A percentile compares a stretch with the other conserved stretches of the same genome.
Evolutionary conservation across 192 early-diverging fungal species (phyloP).

Genomic region (Gonapodya sp.): DNA sequence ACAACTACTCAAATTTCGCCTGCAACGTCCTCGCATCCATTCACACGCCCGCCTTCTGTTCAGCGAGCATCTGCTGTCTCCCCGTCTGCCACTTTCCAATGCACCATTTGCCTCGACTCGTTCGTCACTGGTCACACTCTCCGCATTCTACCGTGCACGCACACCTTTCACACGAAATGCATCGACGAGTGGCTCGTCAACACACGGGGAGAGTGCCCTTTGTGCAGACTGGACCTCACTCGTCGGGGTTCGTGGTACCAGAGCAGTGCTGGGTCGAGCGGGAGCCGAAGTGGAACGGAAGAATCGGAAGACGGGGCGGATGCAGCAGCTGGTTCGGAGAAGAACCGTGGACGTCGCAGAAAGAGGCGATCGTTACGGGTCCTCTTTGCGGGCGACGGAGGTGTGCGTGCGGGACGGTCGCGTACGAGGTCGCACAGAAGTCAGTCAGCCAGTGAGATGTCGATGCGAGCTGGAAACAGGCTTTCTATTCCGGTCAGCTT

Average conservation of each 20-base stretch:
- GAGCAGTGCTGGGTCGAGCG: not conserved
- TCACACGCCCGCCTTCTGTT: not conserved
- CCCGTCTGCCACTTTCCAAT: not conserved
- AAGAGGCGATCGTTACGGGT: too few species aligned
- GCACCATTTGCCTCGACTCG: not conserved
- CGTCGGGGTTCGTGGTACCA: not conserved
- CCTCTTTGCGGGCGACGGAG: too few species aligned
- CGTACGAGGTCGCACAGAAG: too few species aligned
- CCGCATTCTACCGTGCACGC: conserved; percentile 33
- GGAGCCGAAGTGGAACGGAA: too few species aligned
- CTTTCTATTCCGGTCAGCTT: too few species aligned
- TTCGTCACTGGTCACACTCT: conserved; percentile 12
- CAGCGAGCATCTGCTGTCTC: not conserved
- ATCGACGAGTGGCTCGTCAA: conserved; percentile 42
- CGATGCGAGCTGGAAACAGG: too few species aligned
- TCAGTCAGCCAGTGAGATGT: too few species aligned
- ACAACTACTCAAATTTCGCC: not conserved
- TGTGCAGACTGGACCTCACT: conserved; percentile 20
- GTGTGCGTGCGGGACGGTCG: too few species aligned
- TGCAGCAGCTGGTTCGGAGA: too few species aligned
- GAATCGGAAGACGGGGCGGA: too few species aligned
- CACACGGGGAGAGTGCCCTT: conserved; percentile 34
- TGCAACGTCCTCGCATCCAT: not conserved
- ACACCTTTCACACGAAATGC: conserved; percentile 43
- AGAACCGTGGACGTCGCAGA: too few species aligned